These are phyloP conservation scores for Fusarium virguliforme DNA, from an alignment of 2,329 filamentous ascomycete species.

Conservation along the genomic window DNA sequence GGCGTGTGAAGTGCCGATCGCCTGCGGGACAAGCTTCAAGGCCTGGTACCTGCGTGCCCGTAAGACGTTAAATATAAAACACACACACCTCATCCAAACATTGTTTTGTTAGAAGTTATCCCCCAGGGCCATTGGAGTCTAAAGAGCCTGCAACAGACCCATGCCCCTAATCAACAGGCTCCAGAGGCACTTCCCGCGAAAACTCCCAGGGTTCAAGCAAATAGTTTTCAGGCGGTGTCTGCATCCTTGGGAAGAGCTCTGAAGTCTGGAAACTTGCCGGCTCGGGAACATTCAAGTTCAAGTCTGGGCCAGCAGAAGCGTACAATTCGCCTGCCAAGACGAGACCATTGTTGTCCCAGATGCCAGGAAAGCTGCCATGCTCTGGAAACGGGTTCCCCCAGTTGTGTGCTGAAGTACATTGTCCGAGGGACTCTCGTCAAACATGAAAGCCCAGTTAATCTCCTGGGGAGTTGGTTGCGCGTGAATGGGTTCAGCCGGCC, in stretches of 20 bases:
- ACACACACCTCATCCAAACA: too few species aligned
- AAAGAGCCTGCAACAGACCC: too few species aligned
- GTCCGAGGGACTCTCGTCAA: background rate
- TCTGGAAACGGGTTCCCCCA: background rate
- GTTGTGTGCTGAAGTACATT: background rate
- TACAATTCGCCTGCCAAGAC: background rate
- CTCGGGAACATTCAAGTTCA: background rate
- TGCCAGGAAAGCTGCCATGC: too few species aligned
- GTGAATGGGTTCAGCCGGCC: background rate
- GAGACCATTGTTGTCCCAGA: background rate
- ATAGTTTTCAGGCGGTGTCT: background rate
- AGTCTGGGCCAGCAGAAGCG: background rate
- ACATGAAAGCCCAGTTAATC: background rate
- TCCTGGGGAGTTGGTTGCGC: background rate
- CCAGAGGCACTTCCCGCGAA: too few species aligned
- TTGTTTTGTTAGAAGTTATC: too few species aligned
- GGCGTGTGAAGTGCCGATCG: too few species aligned
- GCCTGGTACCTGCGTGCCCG: too few species aligned
- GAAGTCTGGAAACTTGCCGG: background rate
- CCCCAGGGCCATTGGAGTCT: too few species aligned
- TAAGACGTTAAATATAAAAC: too few species aligned
- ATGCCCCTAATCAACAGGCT: too few species aligned
- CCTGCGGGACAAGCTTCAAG: too few species aligned
- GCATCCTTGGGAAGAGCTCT: background rate
- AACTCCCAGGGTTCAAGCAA: background rate